phyloP scores from a whole-genome alignment of 495 filamentous ascomycete species.

The Penicillium cataractarum region DNA sequence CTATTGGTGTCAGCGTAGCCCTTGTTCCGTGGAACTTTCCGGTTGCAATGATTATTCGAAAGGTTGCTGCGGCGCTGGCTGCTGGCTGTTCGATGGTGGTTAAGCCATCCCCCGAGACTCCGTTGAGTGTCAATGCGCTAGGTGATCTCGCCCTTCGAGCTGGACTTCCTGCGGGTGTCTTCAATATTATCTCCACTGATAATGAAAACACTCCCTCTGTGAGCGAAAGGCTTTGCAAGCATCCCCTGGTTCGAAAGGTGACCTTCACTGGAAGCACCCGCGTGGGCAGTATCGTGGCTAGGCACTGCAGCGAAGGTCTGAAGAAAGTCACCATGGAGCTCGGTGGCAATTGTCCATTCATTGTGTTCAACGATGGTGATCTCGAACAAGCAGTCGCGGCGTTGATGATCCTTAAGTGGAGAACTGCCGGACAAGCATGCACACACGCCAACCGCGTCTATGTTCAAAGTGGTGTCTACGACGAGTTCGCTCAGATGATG shows the following conservation, averaged over 20 bases:
- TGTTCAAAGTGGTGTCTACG: background rate
- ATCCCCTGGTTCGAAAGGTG: background rate
- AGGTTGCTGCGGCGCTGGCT: background rate
- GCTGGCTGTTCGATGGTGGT: background rate
- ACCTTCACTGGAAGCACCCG: conserved; percentile 59
- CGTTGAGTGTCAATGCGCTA: background rate
- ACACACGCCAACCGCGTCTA: background rate
- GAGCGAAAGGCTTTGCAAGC: background rate
- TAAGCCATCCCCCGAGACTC: background rate
- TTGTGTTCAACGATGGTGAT: background rate
- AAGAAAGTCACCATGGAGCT: conserved; percentile 62
- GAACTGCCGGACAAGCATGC: background rate
- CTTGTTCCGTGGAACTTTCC: background rate
- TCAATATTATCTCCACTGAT: background rate
- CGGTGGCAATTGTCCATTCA: conserved; percentile 68
- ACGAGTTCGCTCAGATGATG: background rate
- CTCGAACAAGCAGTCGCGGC: background rate
- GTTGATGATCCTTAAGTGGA: background rate
- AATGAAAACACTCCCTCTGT: background rate
- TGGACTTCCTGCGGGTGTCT: background rate
- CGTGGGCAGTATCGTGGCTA: conserved; percentile 54
- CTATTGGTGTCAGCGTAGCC: background rate
- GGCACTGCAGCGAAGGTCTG: conserved; percentile 52
- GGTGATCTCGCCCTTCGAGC: background rate
- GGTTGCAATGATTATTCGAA: background rate